These are phyloP conservation scores for Ascochyta rabiei DNA, from an alignment of 2,329 filamentous ascomycete genomes.

Conservation along the genomic window DNA sequence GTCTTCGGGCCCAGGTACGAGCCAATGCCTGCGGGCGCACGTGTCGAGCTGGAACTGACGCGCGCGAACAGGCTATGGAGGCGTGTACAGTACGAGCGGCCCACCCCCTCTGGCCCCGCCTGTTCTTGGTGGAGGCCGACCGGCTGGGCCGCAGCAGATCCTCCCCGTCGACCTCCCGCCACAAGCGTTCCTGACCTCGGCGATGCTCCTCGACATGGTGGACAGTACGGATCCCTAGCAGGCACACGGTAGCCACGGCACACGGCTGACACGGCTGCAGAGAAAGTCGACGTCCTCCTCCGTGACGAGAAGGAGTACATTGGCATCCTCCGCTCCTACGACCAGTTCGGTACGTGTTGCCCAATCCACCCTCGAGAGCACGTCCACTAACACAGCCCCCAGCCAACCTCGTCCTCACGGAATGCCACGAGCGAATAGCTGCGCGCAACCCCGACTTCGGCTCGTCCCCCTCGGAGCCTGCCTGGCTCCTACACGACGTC, in stretches of 20 bases:
- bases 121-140: constrained; percentile 38
- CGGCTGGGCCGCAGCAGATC: constrained; percentile 30
- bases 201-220: constrained; percentile 92
- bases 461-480: constrained; percentile 30
- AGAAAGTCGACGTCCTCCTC: constrained; percentile 91
- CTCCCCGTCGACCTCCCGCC: constrained; percentile 65
- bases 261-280: constrained; percentile 56
- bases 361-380: background rate
- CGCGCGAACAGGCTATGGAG: constrained; percentile 38
- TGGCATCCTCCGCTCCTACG: constrained; percentile 92
- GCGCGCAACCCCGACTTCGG: constrained; percentile 56
- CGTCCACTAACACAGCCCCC: constrained; percentile 19
- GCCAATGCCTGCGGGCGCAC: constrained; percentile 1
- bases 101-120: constrained; percentile 58
- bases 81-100: constrained; percentile 47
- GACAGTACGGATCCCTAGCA: constrained; percentile 69
- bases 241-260: constrained; percentile 2
- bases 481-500: constrained; percentile 79
- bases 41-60: constrained; percentile 19
- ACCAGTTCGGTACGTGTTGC: constrained; percentile 80
- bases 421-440: constrained; percentile 88
- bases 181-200: constrained; percentile 98
- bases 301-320: constrained; percentile 94
- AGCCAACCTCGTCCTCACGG: constrained; percentile 96
- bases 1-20: constrained; percentile 35